Base-by-base conservation (phyloP, 768 basidiomycete genomes). In the Exidia glandulosa region DNA sequence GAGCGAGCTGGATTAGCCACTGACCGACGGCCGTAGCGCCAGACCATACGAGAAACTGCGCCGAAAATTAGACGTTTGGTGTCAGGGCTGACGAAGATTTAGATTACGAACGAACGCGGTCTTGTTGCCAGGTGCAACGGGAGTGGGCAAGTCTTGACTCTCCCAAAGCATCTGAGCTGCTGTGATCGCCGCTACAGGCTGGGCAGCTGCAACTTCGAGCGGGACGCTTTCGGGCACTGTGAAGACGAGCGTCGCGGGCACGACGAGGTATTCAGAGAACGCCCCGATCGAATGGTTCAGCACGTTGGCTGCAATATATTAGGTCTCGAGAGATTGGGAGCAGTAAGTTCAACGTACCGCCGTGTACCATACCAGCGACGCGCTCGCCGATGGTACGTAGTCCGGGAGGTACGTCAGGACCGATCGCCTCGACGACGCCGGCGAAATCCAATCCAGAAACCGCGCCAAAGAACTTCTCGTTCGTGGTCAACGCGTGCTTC, bases 251-350 rank as follows among this genome's bases (percentile, higher is more conserved):
- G 69, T 62, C 4, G 66, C 63, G 5, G 57, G 57, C 12, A 65
- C 63, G 62, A 67, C 59, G 23, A 66, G 60, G 60, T 69, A 71
- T 57, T 71, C 68, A 4, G 68, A 63, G 58, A 66, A 71, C n/a
- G 69, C 64, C 19, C 69, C 70, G 58, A 37, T 64, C 58, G 2
- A 32, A 55, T 29, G 41, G n/a, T n/a, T n/a, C n/a, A n/a, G n/a
- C 29, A 33, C 12, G 12, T 59, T 45, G 32, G 34, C 34, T 19
- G 16, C n/a, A n/a, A n/a, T n/a, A n/a, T n/a, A n/a, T n/a, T n/a
- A 13, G n/a, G n/a, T n/a, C 14, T 13, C 19, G 14, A 14, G 14
- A 19, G n/a, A 30, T 23, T 23, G 30, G 16, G 14, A 30, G 9
- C 19, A 19, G 36, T 19, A 37, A 37, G 19, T 10, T 33, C 58